A percentile compares a stretch with the other conserved stretches of the same genome.
These are phyloP conservation scores for Pythium phragmitis DNA, from an alignment of 352 stramenopile genomes.

Conservation along the genomic window DNA sequence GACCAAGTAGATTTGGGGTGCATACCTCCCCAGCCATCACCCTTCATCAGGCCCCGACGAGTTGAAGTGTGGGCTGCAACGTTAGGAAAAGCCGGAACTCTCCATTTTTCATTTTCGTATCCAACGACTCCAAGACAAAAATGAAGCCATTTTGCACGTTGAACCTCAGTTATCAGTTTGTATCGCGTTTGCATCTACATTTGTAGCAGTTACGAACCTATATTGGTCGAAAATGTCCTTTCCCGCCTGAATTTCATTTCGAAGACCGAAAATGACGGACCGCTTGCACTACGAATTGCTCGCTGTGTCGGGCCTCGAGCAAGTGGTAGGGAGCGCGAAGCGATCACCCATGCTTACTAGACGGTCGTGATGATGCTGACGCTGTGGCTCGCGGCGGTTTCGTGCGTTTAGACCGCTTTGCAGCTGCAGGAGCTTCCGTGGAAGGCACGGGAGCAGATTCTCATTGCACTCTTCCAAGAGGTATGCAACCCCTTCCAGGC, in stretches of 20 bases:
- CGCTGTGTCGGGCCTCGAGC: conserved; percentile 20
- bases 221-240: neutral
- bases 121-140: neutral
- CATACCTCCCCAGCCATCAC: no score
- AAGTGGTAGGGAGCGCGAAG: conserved; percentile 7
- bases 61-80: neutral
- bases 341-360: neutral
- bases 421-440: conserved; percentile 51
- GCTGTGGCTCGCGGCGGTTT: neutral
- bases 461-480: conserved; percentile 54
- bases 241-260: conserved; percentile 9
- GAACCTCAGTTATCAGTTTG: neutral
- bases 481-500: conserved; percentile 12
- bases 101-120: conserved; percentile 3
- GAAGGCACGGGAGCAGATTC: conserved; percentile 43
- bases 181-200: neutral
- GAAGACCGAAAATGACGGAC: conserved; percentile 18
- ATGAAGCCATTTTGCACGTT: conserved; percentile 10
- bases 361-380: neutral
- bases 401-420: conserved; percentile 20
- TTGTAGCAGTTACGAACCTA: neutral
- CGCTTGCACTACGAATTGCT: conserved; percentile 23
- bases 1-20: conserved; percentile 23
- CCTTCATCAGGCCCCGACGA: neutral
- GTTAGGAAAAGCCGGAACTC: neutral